phyloP scores from a whole-genome alignment of 2,329 filamentous ascomycete genomes.

The Microsporum canis region DNA sequence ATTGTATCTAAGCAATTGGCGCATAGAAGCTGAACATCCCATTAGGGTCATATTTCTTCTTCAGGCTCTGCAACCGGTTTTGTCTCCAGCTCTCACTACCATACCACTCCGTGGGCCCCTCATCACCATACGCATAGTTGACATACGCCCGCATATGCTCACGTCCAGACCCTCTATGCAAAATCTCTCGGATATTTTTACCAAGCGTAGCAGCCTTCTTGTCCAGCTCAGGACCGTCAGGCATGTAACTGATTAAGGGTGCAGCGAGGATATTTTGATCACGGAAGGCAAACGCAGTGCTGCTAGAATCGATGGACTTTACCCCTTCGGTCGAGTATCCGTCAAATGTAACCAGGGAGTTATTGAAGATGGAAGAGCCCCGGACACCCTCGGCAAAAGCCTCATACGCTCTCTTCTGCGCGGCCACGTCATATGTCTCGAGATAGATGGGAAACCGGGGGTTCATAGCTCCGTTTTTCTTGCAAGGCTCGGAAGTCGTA shows the following conservation, averaged over 20 bases:
- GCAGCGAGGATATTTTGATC: slow-evolving; percentile 33
- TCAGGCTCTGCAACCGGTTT: slow-evolving; percentile 22
- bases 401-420: slow-evolving; percentile 29
- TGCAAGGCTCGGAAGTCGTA: slow-evolving; percentile 29
- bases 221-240: slow-evolving; percentile 17
- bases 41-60: slow-evolving; percentile 27
- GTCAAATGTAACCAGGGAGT: slow-evolving; percentile 46
- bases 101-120: slow-evolving; percentile 20
- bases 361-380: slow-evolving; percentile 24
- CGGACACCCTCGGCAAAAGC: slow-evolving; percentile 27
- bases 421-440: slow-evolving; percentile 28
- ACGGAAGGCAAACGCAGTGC: slow-evolving; percentile 40
- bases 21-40: slow-evolving; percentile 23
- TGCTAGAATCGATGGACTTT: slow-evolving; percentile 23
- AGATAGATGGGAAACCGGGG: slow-evolving; percentile 38
- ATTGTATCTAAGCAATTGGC: slow-evolving; percentile 13
- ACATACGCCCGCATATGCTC: slow-evolving; percentile 21
- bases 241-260: slow-evolving; percentile 24
- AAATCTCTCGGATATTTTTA: slow-evolving; percentile 21
- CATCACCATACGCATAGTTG: slow-evolving; percentile 24
- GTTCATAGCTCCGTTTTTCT: slow-evolving; percentile 33
- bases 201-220: slow-evolving; percentile 21
- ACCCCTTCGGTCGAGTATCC: slow-evolving; percentile 42
- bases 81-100: slow-evolving; percentile 25
- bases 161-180: slow-evolving; percentile 16